Base-by-base conservation (phyloP, 345 rosid genomes). In the Eutrema heterophyllum region DNA sequence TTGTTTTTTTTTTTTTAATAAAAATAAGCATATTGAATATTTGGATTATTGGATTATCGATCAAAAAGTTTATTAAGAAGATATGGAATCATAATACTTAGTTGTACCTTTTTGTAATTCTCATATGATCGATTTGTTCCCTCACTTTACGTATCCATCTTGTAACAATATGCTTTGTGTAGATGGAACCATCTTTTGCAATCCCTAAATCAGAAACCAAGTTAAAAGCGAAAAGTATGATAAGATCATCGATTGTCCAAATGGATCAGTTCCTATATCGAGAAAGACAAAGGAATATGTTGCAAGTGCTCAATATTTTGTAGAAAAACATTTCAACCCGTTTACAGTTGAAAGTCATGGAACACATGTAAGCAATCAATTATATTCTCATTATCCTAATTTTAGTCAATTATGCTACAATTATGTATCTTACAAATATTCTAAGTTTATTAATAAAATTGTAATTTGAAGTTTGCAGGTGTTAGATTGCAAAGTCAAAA, bases 301-400 rank as follows among this genome's bases (percentile, higher is more conserved):
- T 10, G 6, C 9, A 50, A 36, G 40, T 53, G 39, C 30, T 41
- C 27, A 68, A 3, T 54, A 53, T 40, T 27, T 0, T 2, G 9
- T 30, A n/a, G 2, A 43, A 68, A 68, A 27, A 12, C 26, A 26
- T 36, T 13, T 38, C 0, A 9, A 24, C 24, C 70, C 59, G 1
- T 10, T 66, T 4, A 50, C 59, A 13, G 9, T 51, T 6, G 59
- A 24, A 21, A 66, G n/a, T 4, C 70, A 21, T 66, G 72, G 62
- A 6, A 6, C n/a, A 53, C 72, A 68, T 53, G 72, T 68, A 68
- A 68, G 52, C 21, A 46, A 14, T 15, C 16, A 53, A 53, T 53
- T 8, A 44, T 21, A 21, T 21, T 21, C 21, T 21, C 21, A 21
- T 21, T 21, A 21, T 21, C 1, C 21, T 21, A 1, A 1, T 21